phyloP scores from a whole-genome alignment of 768 basidiomycete species.

The Mycena albidolilacea region DNA sequence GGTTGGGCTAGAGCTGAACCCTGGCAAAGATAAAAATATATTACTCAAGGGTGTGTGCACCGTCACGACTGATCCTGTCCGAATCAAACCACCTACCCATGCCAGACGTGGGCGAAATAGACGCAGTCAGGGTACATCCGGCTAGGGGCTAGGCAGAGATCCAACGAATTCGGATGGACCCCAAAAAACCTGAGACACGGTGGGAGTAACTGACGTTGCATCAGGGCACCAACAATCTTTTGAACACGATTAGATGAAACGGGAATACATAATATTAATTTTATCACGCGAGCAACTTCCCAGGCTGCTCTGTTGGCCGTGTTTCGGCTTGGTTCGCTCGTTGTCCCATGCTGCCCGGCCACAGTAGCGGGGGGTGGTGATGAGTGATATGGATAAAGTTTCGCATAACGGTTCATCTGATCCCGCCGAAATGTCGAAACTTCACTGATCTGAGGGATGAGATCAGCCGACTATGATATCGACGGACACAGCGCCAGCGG shows the following conservation, averaged over 20 bases:
- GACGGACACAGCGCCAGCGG: background rate
- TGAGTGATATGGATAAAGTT: background rate
- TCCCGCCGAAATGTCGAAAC: background rate
- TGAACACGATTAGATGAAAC: too few relatives aligned
- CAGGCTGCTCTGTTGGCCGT: too few relatives aligned
- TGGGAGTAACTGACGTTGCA: too few relatives aligned
- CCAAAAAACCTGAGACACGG: too few relatives aligned
- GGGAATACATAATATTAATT: too few relatives aligned
- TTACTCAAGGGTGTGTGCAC: background rate
- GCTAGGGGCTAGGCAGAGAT: too few relatives aligned
- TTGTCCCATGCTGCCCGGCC: too few relatives aligned
- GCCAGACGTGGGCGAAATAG: background rate
- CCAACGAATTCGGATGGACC: too few relatives aligned
- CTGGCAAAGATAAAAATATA: background rate
- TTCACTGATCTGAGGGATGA: background rate
- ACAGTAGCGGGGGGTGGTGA: background rate
- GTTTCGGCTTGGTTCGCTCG: too few relatives aligned
- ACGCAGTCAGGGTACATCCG: background rate
- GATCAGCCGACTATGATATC: background rate
- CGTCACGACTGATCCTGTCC: background rate
- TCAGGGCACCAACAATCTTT: too few relatives aligned
- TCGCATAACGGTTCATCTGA: background rate
- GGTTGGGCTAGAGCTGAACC: background rate
- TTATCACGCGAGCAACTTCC: too few relatives aligned
- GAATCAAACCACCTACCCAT: conserved; percentile 6